These are phyloP conservation scores for Colletotrichum lentis DNA, from an alignment of 2,329 filamentous ascomycete genomes.

Conservation along the genomic window DNA sequence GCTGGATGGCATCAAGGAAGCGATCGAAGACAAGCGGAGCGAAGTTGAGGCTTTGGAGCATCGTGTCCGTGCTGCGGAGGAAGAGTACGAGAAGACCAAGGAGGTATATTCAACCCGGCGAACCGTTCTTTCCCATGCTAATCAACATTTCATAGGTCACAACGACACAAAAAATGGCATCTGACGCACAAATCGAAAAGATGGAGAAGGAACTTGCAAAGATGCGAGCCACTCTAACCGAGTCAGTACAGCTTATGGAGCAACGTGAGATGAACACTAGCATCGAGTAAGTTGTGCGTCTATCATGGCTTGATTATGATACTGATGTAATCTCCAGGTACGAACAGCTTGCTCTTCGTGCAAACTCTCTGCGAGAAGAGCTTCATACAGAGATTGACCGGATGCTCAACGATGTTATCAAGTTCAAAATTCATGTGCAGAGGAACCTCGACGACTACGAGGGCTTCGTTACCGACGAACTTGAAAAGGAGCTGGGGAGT, in stretches of 20 bases:
- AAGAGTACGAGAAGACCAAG: conserved; percentile 93
- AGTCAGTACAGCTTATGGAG: conserved; percentile 90
- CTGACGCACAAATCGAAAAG: conserved; percentile 94
- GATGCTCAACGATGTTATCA: conserved; percentile 96
- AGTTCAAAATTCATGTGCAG: conserved; percentile 98
- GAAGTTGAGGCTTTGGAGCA: conserved; percentile 94
- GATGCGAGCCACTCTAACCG: conserved; percentile 83
- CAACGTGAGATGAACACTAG: conserved; percentile 96
- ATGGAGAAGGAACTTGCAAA: conserved; percentile 98
- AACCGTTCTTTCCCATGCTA: not conserved
- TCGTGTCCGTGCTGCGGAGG: conserved; percentile 84
- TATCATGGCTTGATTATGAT: not conserved
- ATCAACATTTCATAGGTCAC: conserved; percentile 57
- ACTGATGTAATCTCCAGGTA: conserved; percentile 64
- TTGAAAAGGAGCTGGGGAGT: conserved; percentile 82
- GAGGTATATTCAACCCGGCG: conserved; percentile 60
- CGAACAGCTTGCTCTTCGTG: conserved; percentile 87
- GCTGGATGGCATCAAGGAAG: conserved; percentile 93
- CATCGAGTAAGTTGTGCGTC: conserved; percentile 74
- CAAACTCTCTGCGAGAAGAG: conserved; percentile 88
- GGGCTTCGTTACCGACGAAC: conserved; percentile 88
- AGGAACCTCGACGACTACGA: conserved; percentile 94
- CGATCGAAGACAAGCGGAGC: conserved; percentile 91
- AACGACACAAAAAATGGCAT: conserved; percentile 84
- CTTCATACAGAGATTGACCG: conserved; percentile 96